Percentiles rank a stretch among this genome's conserved stretches.
Evolutionary conservation across 306 rosid species (phyloP).

Genomic region (Fragaria vesca): DNA sequence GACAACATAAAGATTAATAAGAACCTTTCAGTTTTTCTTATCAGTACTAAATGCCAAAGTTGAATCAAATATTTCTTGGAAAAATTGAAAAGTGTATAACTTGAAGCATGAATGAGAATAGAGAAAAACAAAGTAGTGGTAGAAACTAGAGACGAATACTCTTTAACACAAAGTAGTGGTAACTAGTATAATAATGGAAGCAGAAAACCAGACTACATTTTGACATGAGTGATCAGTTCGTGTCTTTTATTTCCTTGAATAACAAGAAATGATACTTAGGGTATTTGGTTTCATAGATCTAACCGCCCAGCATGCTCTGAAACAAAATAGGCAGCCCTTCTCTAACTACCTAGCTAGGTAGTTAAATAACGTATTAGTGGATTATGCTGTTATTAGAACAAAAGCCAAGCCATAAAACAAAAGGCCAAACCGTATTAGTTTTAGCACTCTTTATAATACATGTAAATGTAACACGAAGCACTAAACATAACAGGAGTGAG

Average conservation of each 20-base stretch:
- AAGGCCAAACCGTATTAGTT: background rate
- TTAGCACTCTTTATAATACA: too few relatives aligned
- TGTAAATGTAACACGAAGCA: too few relatives aligned
- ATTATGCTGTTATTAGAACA: background rate
- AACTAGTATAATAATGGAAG: background rate
- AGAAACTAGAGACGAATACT: background rate
- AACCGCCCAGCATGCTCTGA: background rate
- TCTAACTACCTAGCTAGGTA: constrained; percentile 6
- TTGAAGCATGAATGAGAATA: background rate
- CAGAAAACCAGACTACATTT: background rate
- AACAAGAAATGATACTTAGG: background rate
- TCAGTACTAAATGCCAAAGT: background rate
- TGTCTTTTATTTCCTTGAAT: background rate
- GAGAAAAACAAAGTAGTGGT: background rate
- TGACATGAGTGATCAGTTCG: background rate
- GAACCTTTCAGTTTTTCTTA: background rate
- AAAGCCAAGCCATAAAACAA: background rate
- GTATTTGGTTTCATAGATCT: background rate
- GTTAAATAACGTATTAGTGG: constrained; percentile 6
- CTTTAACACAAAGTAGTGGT: background rate
- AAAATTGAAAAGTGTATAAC: background rate
- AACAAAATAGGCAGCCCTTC: background rate
- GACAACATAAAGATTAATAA: background rate
- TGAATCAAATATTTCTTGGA: background rate
- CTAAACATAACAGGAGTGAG: too few relatives aligned